Evolutionary conservation across 192 early-diverging fungal species (phyloP), one percentile per base, ranked within the genome.

Genomic region (Pilobolus umbonatus): DNA sequence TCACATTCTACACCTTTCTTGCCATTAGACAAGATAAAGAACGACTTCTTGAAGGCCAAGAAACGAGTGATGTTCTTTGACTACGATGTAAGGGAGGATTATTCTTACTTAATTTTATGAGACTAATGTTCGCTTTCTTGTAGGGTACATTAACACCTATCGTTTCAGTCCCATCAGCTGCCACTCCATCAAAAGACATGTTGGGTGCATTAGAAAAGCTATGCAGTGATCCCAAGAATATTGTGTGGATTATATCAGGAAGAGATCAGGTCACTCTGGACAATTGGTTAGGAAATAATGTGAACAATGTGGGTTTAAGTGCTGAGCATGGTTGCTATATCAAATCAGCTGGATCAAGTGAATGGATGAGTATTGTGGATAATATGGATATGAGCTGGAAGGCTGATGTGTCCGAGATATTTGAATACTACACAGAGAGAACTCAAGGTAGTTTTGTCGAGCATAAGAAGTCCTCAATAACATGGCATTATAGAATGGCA

Each of bases 301-400:
- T 99, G 34, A 74, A 76, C 8, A 79, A 82, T 5, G 71, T 99
- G 45, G 92, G 94, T 3, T 75, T 89, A 14, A 88, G 89, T 61
- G 95, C 94, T 36, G 97, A 99, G 67, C 97, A 99, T 70, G 97
- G 97, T n/a, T 89, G 90, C 38, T 98, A 97, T 69, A 82, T 98
- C 55, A 85, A 88, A 59, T 84, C 83, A 49, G 88, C 93, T 3
- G 76, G 79, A 2, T 72, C 62, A 21, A 80, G 78, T 53, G 79
- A 90, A 48, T 91, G 89, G 89, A 71, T 79, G 31, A 89, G 85
- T 58, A 57, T 91, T 63, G 77, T 82, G 3, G 82, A 85, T 39
- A 75, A 81, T 46, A 71, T 86, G 36, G 89, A 98, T 67, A 85
- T 96, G 80, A 78, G 79, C 28, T 99, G 97, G 97, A 95, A 96